Evolutionary conservation across 495 filamentous ascomycete species (phyloP).

Genomic region (Neurospora sp.): DNA sequence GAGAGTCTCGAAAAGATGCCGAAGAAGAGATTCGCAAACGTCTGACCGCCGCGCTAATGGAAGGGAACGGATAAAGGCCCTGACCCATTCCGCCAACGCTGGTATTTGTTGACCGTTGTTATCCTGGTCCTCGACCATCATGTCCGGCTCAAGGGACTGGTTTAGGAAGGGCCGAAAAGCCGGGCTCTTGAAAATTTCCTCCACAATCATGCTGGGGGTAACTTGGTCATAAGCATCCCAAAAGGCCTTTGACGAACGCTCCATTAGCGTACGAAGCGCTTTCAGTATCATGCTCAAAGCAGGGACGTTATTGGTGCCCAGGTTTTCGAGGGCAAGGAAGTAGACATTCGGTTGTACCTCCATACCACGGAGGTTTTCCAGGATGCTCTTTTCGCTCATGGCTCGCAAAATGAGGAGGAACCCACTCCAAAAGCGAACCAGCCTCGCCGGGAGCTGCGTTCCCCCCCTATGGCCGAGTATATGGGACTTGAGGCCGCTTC

Average conservation of each 20-base stretch:
- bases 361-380: slow-evolving; percentile 65
- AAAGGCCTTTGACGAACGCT: slow-evolving; percentile 65
- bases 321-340: slow-evolving; percentile 63
- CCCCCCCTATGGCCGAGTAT: slow-evolving; percentile 10
- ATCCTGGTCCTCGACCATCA: slow-evolving; percentile 43
- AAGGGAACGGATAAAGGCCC: slow-evolving; percentile 65
- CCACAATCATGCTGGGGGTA: slow-evolving; percentile 60
- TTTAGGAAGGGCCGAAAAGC: slow-evolving; percentile 52
- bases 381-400: slow-evolving; percentile 64
- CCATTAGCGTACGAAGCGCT: slow-evolving; percentile 55
- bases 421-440: slow-evolving; percentile 66
- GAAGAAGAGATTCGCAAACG: slow-evolving; percentile 58
- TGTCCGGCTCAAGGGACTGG: slow-evolving; percentile 43
- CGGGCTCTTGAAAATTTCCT: slow-evolving; percentile 64
- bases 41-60: slow-evolving; percentile 58
- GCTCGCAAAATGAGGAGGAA: slow-evolving; percentile 58
- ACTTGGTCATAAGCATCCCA: slow-evolving; percentile 79
- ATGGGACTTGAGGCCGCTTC: slow-evolving; percentile 43
- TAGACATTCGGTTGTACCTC: slow-evolving; percentile 63
- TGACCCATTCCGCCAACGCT: slow-evolving; percentile 51
- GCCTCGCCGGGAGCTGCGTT: slow-evolving; percentile 10
- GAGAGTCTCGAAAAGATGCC: slow-evolving; percentile 57
- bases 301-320: slow-evolving; percentile 46
- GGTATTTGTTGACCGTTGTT: slow-evolving; percentile 39
- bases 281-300: slow-evolving; percentile 53